Evolutionary conservation across 192 early-diverging fungal genomes (phyloP).

Genomic region (Chytriomyces hyalinus): DNA sequence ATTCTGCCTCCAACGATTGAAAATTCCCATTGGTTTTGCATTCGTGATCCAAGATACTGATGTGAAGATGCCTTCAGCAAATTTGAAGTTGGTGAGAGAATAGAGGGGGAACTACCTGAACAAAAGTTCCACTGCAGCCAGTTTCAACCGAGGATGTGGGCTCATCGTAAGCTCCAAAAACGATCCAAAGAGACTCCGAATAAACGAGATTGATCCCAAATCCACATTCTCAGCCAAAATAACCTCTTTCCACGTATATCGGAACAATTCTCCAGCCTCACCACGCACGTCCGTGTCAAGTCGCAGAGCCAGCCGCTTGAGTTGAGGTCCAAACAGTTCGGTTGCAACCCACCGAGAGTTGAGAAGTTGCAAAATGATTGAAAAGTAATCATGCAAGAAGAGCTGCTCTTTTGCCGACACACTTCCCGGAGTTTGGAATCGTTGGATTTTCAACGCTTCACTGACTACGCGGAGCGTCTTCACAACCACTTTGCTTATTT

Average conservation of each 20-base stretch:
- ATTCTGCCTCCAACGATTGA: constrained; percentile 50
- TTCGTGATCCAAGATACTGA: constrained; percentile 47
- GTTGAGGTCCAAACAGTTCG: constrained; percentile 63
- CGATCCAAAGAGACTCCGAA: constrained; percentile 48
- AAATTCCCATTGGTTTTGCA: constrained; percentile 44
- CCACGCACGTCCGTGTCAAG: constrained; percentile 68
- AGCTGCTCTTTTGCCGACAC: constrained; percentile 30
- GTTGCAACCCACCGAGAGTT: constrained; percentile 61
- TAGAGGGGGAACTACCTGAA: constrained; percentile 30
- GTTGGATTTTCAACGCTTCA: constrained; percentile 36
- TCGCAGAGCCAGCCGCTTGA: constrained; percentile 59
- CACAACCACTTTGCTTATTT: constrained; percentile 40
- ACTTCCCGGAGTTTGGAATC: constrained; percentile 14
- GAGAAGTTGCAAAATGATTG: constrained; percentile 56
- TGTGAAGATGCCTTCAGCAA: constrained; percentile 6
- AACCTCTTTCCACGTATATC: constrained; percentile 59
- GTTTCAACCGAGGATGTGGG: constrained; percentile 46
- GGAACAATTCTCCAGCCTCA: constrained; percentile 58
- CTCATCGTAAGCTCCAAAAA: constrained; percentile 58
- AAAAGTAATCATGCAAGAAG: constrained; percentile 51
- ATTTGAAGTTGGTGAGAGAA: constrained; percentile 17
- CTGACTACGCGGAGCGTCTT: constrained; percentile 44
- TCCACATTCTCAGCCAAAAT: constrained; percentile 40
- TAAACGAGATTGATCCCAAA: constrained; percentile 35
- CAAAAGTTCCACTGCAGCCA: constrained; percentile 51